Base-by-base conservation (phyloP, 257 asterid genomes). In the Solanum sitiens region DNA sequence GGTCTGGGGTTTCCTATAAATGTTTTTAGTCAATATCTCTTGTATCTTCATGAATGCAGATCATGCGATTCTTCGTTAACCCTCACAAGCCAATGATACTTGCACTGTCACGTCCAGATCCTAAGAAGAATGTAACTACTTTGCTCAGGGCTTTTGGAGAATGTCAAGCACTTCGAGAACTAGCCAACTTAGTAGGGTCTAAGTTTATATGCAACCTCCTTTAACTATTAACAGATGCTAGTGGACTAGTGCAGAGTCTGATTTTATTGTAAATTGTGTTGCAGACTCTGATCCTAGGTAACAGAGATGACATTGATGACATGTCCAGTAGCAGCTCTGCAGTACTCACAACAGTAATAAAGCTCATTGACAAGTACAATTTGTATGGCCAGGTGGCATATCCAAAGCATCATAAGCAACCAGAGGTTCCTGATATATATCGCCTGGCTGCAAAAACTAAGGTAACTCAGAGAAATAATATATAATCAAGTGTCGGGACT, bases 1-100 rank as follows among this genome's bases (percentile, higher is more conserved):
- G n/a, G 68, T 40, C 68, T 65, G 42, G 4, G n/a, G 32, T 86
- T 35, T 50, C 72, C 44, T 82, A 47, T 79, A 42, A 77, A 68
- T 50, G 53, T n/a, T 63, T 87, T 63, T 67, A 71, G 85, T 84
- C 45, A 84, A 73, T 25, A 59, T 74, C 85, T 42, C 53, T 76
- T 37, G 83, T 70, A 67, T 91, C 88, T 56, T 84, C 70, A 56
- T 71, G 73, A 45, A 87, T 89, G 90, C 94, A 94, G 97, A 92
- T 94, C 37, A 92, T 91, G 95, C 89, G 95, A 72, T 94, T 93
- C 82, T 93, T 94, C 87, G 79, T 90, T 8, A 93, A 94, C 87
- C 95, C 95, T 63, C 95, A 92, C 92, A 94, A 94, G 95, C 97
- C 97, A 42, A 94, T 94, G 95, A 91, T 94, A 89, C 95, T 93